Evolutionary conservation across 2,329 filamentous ascomycete species (phyloP).

Genomic region (Parafenestella ontariensis): DNA sequence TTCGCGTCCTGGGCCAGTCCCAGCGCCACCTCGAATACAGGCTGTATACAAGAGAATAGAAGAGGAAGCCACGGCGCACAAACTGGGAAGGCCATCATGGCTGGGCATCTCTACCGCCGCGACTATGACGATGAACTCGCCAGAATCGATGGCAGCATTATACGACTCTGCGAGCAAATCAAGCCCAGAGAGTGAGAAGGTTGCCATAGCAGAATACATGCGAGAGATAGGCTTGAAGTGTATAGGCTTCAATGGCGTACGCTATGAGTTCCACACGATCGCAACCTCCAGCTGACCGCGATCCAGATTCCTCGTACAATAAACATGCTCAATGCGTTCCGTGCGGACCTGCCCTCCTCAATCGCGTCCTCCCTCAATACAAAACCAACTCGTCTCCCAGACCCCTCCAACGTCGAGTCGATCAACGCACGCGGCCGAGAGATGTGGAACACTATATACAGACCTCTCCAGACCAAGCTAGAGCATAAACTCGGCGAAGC

Average conservation of each 20-base stretch:
- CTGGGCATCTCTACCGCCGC: slow-evolving; percentile 66
- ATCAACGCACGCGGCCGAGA: slow-evolving; percentile 65
- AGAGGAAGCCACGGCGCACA: slow-evolving; percentile 37
- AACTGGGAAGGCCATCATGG: slow-evolving; percentile 46
- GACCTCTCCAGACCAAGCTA: slow-evolving; percentile 75
- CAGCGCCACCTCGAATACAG: slow-evolving; percentile 42
- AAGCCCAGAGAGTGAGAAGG: slow-evolving; percentile 41
- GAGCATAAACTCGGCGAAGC: slow-evolving; percentile 73
- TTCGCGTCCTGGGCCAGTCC: slow-evolving; percentile 43
- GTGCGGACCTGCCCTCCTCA: slow-evolving; percentile 64
- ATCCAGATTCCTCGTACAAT: slow-evolving; percentile 81
- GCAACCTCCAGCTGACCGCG: slow-evolving; percentile 52
- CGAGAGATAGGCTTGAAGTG: slow-evolving; percentile 78
- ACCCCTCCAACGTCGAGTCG: slow-evolving; percentile 59
- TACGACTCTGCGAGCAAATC: slow-evolving; percentile 53
- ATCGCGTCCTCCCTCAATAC: slow-evolving; percentile 64
- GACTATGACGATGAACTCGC: slow-evolving; percentile 86
- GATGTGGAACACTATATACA: slow-evolving; percentile 80
- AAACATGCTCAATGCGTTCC: slow-evolving; percentile 79
- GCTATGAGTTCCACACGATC: slow-evolving; percentile 4
- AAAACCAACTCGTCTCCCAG: slow-evolving; percentile 59
- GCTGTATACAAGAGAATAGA: slow-evolving; percentile 42
- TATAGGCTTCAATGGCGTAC: slow-evolving; percentile 75
- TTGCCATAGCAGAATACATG: slow-evolving; percentile 72
- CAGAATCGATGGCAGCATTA: slow-evolving; percentile 72